Base-by-base conservation (phyloP, 352 stramenopile genomes). In the Thalassiosira mediterranea region DNA sequence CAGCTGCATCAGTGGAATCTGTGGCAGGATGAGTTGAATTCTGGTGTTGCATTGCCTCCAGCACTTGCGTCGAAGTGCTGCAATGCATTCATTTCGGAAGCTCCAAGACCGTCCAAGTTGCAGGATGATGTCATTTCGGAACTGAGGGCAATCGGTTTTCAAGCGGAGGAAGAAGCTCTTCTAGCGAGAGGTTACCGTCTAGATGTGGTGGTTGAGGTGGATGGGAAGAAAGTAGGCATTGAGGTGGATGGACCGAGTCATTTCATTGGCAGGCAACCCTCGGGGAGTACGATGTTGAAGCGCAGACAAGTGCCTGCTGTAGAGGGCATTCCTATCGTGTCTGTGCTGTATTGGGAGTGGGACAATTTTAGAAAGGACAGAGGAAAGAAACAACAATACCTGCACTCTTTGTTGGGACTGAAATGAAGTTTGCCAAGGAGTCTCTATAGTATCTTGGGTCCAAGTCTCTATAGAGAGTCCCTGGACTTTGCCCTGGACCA, bases 391-490 rank as follows among this genome's bases (percentile, higher is more conserved):
- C 53, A 46, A 28, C 3, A 21, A 28, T 62, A 62, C 26, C 25
- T 62, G 0, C 53, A 28, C 15, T 28, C 21, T 5, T 19, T 19
- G 44, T 28, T 53, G 44, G 21, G 44, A 26, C 15, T 8, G 15
- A 15, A 8, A 15, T n/a, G n/a, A n/a, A n/a, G n/a, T n/a, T n/a
- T n/a, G n/a, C n/a, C n/a, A n/a, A n/a, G n/a, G n/a, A n/a, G n/a
- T n/a, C n/a, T n/a, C n/a, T n/a, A n/a, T n/a, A n/a, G n/a, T n/a
- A n/a, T n/a, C n/a, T n/a, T n/a, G n/a, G n/a, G n/a, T n/a, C n/a
- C n/a, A n/a, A 92, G 53, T 83, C 87, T 90, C 11, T 79, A 83
- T 21, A 83, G 87, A 10, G 89, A 73, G 26, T 90, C 72, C 53
- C 84, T 61, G 62, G 88, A 88, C 38, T 51, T 77, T 15, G 44